Percentiles rank a stretch among this genome's conserved stretches.
Conservation (phyloP, 148 eudicot species). For the Simmondsia chinensis region DNA sequence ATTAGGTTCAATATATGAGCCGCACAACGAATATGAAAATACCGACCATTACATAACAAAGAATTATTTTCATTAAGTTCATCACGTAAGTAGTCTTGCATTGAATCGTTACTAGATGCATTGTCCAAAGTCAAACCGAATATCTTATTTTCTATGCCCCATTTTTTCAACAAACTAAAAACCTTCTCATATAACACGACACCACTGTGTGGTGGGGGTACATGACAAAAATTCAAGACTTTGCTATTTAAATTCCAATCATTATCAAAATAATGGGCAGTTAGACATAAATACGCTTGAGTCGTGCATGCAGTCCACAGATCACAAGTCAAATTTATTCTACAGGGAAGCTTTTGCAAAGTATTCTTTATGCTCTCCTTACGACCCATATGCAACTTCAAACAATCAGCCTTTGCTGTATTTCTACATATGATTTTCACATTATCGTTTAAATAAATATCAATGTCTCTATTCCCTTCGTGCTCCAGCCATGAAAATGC, state of each 20-base stretch:
- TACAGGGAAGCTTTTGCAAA: background rate
- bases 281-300: slow-evolving; percentile 9
- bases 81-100: too few species aligned
- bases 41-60: slow-evolving; percentile 7
- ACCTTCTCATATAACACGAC: background rate
- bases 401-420: too few species aligned
- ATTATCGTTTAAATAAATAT: too few species aligned
- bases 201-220: too few species aligned
- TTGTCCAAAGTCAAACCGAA: slow-evolving; percentile 18
- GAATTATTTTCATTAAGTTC: background rate
- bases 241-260: slow-evolving; percentile 1
- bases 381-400: background rate
- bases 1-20: too few species aligned
- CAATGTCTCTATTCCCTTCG: too few species aligned
- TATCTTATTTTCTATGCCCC: slow-evolving; percentile 13
- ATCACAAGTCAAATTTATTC: slow-evolving; percentile 14
- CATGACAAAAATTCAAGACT: slow-evolving; percentile 7
- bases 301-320: slow-evolving; percentile 6
- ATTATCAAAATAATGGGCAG: slow-evolving; percentile 7
- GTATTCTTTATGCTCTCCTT: background rate
- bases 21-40: too few species aligned
- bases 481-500: too few species aligned
- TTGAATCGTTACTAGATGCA: slow-evolving; percentile 3
- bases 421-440: too few species aligned
- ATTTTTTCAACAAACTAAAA: background rate